Percentiles rank a stretch among this genome's conserved stretches.
Evolutionary conservation across 805 yeast species (phyloP).

Genomic region (Cyberlindnera maclurae): DNA sequence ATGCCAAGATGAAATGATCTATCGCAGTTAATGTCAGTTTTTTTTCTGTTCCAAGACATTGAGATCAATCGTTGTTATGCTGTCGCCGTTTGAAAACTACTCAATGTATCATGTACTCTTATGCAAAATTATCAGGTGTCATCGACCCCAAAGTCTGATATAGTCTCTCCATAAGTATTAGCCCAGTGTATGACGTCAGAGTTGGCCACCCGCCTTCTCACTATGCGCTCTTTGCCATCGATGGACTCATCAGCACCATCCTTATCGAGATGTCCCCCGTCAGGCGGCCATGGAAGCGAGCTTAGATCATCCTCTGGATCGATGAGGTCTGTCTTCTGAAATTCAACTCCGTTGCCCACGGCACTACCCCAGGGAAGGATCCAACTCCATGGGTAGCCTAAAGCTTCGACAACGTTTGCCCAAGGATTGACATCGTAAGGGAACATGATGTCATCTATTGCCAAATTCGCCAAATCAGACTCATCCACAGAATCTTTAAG

Average conservation of each 20-base stretch:
- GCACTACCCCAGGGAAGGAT: conserved; percentile 66
- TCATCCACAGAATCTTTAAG: conserved; percentile 8
- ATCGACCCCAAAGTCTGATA: conserved; percentile 88
- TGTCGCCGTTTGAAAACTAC: too few species aligned
- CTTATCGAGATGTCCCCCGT: conserved; percentile 48
- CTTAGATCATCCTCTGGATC: conserved; percentile 45
- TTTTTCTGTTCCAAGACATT: neutral
- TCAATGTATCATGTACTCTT: conserved; percentile 13
- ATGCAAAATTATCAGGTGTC: conserved; percentile 27
- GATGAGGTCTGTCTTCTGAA: conserved; percentile 45
- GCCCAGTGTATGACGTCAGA: conserved; percentile 42
- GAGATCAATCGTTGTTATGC: too few species aligned
- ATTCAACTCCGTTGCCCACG: conserved; percentile 49
- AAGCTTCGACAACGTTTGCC: conserved; percentile 41
- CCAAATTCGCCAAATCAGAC: conserved; percentile 25
- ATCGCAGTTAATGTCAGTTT: too few species aligned
- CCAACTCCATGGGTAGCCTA: conserved; percentile 66
- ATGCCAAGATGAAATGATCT: conserved; percentile 23
- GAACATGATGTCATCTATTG: conserved; percentile 63
- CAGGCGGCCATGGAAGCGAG: conserved; percentile 90
- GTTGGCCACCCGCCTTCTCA: conserved; percentile 15
- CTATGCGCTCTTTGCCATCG: conserved; percentile 23
- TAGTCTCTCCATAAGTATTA: conserved; percentile 75
- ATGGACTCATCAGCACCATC: neutral
- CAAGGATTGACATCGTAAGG: conserved; percentile 74